Evolutionary conservation across 129 eudicot genomes (phyloP), one percentile per base, ranked within the genome.

Genomic region (Deinandra increscens): DNA sequence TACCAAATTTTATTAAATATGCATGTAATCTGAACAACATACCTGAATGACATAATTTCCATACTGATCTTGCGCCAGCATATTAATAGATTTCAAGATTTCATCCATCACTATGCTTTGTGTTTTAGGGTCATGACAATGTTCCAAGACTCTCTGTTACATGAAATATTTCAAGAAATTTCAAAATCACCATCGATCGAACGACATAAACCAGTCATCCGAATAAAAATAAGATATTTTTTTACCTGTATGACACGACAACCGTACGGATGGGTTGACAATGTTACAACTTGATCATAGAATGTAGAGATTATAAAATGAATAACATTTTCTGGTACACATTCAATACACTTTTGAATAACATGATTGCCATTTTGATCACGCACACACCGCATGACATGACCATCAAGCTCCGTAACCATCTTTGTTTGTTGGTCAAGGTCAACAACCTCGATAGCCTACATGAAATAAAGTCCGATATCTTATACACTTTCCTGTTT

Each of bases 31-130:
- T 18, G 5, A 9, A 71, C 9, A 37, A 20, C 88, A 71, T 63
- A 92, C 98, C 98, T 92, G 98, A 75, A 92, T 88, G 69, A 92
- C 98, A 78, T 92, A 92, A 75, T 92, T 92, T 60, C 98, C 98
- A 81, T 92, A 92, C 64, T 89, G 98, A 79, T 92, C 98, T 73
- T 92, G 98, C 0, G 98, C 96, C 81, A 92, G 74, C 98, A 89
- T 88, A 80, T 81, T 55, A 38, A 92, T 88, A 68, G 87, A 81
- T 36, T 75, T 77, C 86, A 92, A 56, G 62, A 92, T 86, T 79
- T 92, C 98, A 63, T 84, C 91, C 98, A 89, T 92, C 78, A 86
- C 96, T 69, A 81, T 81, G 49, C 75, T 72, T 77, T 86, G 98
- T 17, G 98, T 92, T 69, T 81, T 83, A 14, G 84, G 86, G 69